Conservation (phyloP, 148 eudicot species). For the Nepenthes mirabilis region DNA sequence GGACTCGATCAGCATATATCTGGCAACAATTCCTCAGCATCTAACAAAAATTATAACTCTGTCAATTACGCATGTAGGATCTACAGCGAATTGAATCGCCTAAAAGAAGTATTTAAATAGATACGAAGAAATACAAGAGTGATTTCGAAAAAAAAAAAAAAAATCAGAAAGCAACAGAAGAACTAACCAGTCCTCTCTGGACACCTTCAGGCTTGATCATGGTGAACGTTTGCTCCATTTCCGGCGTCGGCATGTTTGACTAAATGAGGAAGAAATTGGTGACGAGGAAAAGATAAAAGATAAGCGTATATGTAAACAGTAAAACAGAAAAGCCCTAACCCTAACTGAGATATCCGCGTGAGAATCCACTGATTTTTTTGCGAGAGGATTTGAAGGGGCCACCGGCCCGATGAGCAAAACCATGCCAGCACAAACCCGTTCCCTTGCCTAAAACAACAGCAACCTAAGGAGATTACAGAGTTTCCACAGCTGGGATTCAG, state of each 20-base stretch:
- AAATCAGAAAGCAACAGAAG: neutral
- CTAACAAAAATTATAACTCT: neutral
- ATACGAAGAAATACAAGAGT: neutral
- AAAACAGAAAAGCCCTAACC: no score
- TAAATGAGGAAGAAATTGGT: no score
- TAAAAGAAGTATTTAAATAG: neutral
- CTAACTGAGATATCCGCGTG: no score
- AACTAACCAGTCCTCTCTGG: neutral
- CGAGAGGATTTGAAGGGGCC: no score
- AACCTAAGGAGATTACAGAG: no score
- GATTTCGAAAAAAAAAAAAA: neutral
- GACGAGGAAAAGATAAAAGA: no score
- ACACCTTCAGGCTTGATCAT: constrained; percentile 1
- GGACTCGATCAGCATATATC: neutral
- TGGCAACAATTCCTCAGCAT: neutral
- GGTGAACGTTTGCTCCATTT: neutral
- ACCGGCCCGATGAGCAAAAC: no score
- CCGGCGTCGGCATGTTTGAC: neutral
- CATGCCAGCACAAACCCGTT: no score
- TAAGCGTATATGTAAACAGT: no score
- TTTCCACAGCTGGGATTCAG: no score
- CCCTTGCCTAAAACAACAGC: no score
- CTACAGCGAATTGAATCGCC: neutral
- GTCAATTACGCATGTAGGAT: neutral
- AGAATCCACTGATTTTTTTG: no score